These are phyloP conservation scores for Phaeosphaeria sp. DNA, from an alignment of 2,329 filamentous ascomycete genomes.

Conservation along the genomic window DNA sequence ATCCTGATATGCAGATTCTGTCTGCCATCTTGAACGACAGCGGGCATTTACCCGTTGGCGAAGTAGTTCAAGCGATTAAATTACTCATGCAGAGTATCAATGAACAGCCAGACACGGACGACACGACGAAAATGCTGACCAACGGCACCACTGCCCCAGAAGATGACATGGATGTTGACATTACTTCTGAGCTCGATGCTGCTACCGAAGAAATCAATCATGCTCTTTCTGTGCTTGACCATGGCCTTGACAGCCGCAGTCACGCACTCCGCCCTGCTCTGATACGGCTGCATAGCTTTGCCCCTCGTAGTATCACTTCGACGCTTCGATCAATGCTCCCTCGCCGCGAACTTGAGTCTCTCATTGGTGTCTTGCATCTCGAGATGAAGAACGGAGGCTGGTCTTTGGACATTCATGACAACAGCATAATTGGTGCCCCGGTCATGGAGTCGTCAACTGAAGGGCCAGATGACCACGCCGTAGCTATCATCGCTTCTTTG, in stretches of 20 bases:
- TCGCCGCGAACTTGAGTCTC: conserved; percentile 71
- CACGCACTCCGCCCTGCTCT: conserved; percentile 72
- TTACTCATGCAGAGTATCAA: conserved; percentile 74
- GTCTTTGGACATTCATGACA: conserved; percentile 72
- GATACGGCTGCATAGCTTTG: conserved; percentile 71
- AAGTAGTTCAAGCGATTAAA: conserved; percentile 71
- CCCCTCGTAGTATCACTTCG: conserved; percentile 64
- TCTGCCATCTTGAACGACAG: conserved; percentile 67
- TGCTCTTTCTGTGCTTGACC: conserved; percentile 70
- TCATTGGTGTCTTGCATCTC: conserved; percentile 74
- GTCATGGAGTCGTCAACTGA: conserved; percentile 48
- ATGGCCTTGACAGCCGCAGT: conserved; percentile 68
- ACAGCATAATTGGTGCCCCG: conserved; percentile 55
- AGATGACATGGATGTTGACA: conserved; percentile 42
- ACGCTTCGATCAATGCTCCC: conserved; percentile 69
- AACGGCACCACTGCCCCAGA: conserved; percentile 32
- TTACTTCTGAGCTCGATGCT: conserved; percentile 48
- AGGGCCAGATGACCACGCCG: conserved; percentile 69
- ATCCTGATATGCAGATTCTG: conserved; percentile 71
- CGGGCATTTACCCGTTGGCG: conserved; percentile 69
- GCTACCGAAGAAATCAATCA: conserved; percentile 66
- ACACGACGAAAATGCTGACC: conserved; percentile 50
- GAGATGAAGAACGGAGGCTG: conserved; percentile 78
- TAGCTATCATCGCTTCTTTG: conserved; percentile 73
- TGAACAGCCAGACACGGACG: conserved; percentile 36